A percentile compares a stretch with the other conserved stretches of the same genome.
Conservation (phyloP, 2,329 filamentous ascomycete genomes). For the Paracamarosporium sp. region DNA sequence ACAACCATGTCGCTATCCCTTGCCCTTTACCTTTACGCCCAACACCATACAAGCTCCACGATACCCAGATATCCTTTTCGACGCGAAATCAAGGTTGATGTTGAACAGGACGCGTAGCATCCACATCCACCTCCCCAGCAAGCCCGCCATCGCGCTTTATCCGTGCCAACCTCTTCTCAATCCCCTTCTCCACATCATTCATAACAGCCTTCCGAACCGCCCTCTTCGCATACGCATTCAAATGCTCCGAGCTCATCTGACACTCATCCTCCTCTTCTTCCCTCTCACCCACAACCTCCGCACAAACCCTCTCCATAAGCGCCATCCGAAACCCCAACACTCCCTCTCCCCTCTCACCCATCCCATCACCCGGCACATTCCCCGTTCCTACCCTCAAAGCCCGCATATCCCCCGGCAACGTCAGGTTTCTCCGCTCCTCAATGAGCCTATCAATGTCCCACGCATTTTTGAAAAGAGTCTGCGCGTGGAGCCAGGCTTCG, state of each 20-base stretch:
- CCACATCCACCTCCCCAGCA: neutral
- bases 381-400: constrained; percentile 15
- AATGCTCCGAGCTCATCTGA: constrained; percentile 7
- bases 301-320: constrained; percentile 25
- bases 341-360: constrained; percentile 3
- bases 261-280: constrained; percentile 7
- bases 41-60: no score
- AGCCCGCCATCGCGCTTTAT: neutral
- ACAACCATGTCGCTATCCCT: no score
- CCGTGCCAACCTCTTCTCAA: neutral
- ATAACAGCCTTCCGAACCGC: constrained; percentile 14
- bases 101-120: neutral
- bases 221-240: constrained; percentile 15
- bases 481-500: constrained; percentile 1
- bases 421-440: constrained; percentile 24
- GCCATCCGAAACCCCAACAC: constrained; percentile 26
- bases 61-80: no score
- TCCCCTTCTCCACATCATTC: neutral
- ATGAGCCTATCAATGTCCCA: constrained; percentile 21
- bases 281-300: constrained; percentile 10
- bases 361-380: constrained; percentile 2
- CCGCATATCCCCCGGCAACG: constrained; percentile 17
- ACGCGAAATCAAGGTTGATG: neutral
- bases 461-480: neutral
- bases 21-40: no score